Percentiles rank a stretch among this genome's conserved stretches.
These are phyloP conservation scores for Suillus subalutaceus DNA, from an alignment of 768 basidiomycete genomes.

Conservation along the genomic window DNA sequence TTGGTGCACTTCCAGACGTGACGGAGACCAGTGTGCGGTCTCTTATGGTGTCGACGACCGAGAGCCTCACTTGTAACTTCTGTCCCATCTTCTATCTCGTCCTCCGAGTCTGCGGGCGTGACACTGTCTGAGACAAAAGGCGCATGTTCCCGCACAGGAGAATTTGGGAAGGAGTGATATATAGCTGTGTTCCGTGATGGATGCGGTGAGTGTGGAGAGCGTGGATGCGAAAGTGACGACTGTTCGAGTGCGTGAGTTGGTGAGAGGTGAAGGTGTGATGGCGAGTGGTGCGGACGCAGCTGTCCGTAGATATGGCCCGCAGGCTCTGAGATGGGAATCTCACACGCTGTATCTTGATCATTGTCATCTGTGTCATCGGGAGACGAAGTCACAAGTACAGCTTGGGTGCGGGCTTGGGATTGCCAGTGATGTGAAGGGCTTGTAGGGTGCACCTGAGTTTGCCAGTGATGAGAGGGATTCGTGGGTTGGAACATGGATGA, in stretches of 20 bases:
- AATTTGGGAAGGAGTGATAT: conserved; percentile 71
- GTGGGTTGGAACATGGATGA: neutral
- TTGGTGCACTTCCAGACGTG: neutral
- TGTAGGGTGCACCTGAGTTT: neutral
- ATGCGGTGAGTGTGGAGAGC: conserved; percentile 1
- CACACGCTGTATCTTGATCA: neutral
- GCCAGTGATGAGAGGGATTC: conserved; percentile 3
- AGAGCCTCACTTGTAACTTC: conserved; percentile 15
- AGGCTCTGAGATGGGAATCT: neutral
- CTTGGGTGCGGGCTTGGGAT: neutral
- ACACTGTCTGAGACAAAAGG: neutral
- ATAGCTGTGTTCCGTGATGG: conserved; percentile 38
- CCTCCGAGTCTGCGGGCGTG: conserved; percentile 12
- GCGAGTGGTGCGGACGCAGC: neutral
- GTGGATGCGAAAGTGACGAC: neutral
- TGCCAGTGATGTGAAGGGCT: conserved; percentile 1
- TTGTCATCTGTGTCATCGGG: neutral
- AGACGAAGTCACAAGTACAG: neutral
- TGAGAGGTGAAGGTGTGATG: neutral
- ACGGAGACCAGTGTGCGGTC: conserved; percentile 22
- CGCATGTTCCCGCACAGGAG: conserved; percentile 28
- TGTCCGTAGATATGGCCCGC: neutral
- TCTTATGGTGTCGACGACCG: conserved; percentile 21
- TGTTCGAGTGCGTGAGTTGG: neutral
- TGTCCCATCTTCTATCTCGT: conserved; percentile 24